A percentile compares a stretch with the other conserved stretches of the same genome.
Conservation (phyloP, 257 asterid species). For the Avicennia marina region DNA sequence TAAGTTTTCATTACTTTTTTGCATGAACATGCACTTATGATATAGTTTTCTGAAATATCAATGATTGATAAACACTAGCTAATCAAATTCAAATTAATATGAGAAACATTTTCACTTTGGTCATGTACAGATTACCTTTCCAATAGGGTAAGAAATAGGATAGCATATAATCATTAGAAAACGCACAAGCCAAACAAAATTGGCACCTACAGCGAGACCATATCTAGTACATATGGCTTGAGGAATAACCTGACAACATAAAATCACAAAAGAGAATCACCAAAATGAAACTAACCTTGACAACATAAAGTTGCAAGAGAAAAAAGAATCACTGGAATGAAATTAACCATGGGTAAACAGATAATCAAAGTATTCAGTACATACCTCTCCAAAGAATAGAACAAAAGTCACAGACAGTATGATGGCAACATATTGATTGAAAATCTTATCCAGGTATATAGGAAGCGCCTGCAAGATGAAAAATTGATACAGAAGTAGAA, state of each 20-base stretch:
- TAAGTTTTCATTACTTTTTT: too few relatives aligned
- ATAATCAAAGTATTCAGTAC: slow-evolving; percentile 36
- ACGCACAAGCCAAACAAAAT: slow-evolving; percentile 88
- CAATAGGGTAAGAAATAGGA: slow-evolving; percentile 88
- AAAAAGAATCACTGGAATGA: slow-evolving; percentile 15
- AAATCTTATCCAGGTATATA: slow-evolving; percentile 81
- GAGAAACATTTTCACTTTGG: slow-evolving; percentile 22
- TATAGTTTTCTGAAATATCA: too few relatives aligned
- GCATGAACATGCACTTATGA: too few relatives aligned
- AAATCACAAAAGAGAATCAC: slow-evolving; percentile 2
- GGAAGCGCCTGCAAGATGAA: slow-evolving; percentile 86
- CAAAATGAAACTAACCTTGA: too few relatives aligned
- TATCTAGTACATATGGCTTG: slow-evolving; percentile 98
- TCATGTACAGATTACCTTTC: slow-evolving; percentile 64
- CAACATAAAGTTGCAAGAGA: neutral
- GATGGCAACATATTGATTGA: slow-evolving; percentile 93
- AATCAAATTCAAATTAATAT: slow-evolving; percentile 4
- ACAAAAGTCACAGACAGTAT: slow-evolving; percentile 95
- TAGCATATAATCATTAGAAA: slow-evolving; percentile 76
- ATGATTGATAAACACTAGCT: too few relatives aligned
- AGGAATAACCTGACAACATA: slow-evolving; percentile 71
- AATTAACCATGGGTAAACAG: slow-evolving; percentile 29
- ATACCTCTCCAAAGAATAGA: slow-evolving; percentile 90
- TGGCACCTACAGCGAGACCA: slow-evolving; percentile 97
- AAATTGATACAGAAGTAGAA: slow-evolving; percentile 10